phyloP scores from a whole-genome alignment of 345 rosid genomes.

The Dovyalis caffra region DNA sequence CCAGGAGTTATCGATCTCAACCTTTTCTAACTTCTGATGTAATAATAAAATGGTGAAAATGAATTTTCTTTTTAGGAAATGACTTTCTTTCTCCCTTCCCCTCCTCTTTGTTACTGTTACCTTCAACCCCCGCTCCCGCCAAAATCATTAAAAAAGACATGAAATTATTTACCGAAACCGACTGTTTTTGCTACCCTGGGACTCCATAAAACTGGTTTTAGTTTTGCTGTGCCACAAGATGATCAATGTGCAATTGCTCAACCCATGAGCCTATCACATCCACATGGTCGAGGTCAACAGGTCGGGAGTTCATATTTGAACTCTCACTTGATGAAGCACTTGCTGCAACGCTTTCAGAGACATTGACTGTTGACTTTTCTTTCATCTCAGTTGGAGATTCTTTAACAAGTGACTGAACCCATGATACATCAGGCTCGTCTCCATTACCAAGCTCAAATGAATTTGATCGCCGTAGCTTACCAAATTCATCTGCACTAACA shows the following conservation, averaged over 20 bases:
- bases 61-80: slow-evolving; percentile 16
- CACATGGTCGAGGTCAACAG: slow-evolving; percentile 47
- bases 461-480: slow-evolving; percentile 28
- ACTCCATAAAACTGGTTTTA: slow-evolving; percentile 28
- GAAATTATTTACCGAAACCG: slow-evolving; percentile 51
- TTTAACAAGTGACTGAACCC: slow-evolving; percentile 54
- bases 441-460: slow-evolving; percentile 35
- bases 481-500: slow-evolving; percentile 36
- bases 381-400: slow-evolving; percentile 50
- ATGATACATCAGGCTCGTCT: slow-evolving; percentile 52
- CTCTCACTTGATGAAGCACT: slow-evolving; percentile 32
- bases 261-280: slow-evolving; percentile 47
- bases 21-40: slow-evolving; percentile 38
- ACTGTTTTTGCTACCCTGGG: slow-evolving; percentile 35
- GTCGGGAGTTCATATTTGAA: slow-evolving; percentile 34
- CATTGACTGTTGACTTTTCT: slow-evolving; percentile 33
- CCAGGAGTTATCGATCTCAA: slow-evolving; percentile 31
- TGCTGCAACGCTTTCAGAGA: slow-evolving; percentile 10
- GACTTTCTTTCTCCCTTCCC: slow-evolving; percentile 14
- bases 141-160: slow-evolving; percentile 18
- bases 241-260: slow-evolving; percentile 52
- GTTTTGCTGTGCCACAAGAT: slow-evolving; percentile 82
- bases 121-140: slow-evolving; percentile 31
- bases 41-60: slow-evolving; percentile 46
- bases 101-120: slow-evolving; percentile 22